phyloP scores from a whole-genome alignment of 306 rosid genomes.

The Morella rubra region DNA sequence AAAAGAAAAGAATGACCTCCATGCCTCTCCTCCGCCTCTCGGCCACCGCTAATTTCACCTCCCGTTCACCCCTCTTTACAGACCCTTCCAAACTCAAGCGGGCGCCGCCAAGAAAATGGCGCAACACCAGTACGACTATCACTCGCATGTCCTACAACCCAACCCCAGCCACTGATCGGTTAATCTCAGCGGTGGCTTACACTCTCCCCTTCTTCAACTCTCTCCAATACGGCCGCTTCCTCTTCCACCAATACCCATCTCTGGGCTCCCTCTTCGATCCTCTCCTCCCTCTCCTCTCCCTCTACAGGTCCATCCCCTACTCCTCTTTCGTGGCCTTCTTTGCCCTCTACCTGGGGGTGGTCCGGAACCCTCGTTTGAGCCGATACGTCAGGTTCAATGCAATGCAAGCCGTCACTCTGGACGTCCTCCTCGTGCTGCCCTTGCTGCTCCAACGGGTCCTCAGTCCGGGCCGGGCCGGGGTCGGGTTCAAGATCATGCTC shows the following conservation, averaged over 20 bases:
- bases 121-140: slow-evolving; percentile 14
- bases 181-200: slow-evolving; percentile 80
- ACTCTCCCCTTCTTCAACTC: slow-evolving; percentile 89
- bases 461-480: slow-evolving; percentile 56
- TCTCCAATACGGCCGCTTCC: slow-evolving; percentile 74
- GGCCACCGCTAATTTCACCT: not conserved
- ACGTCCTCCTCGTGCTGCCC: slow-evolving; percentile 76
- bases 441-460: slow-evolving; percentile 63
- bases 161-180: slow-evolving; percentile 61
- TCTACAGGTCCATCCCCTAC: slow-evolving; percentile 81
- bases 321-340: slow-evolving; percentile 89
- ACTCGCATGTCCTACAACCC: slow-evolving; percentile 56
- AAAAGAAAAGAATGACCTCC: slow-evolving; percentile 38
- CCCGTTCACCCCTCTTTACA: slow-evolving; percentile 1
- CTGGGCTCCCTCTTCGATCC: slow-evolving; percentile 69
- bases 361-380: slow-evolving; percentile 64
- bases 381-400: slow-evolving; percentile 73
- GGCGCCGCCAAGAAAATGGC: slow-evolving; percentile 19
- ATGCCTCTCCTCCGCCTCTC: slow-evolving; percentile 35
- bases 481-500: slow-evolving; percentile 50
- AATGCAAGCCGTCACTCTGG: slow-evolving; percentile 86
- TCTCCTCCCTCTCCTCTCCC: slow-evolving; percentile 56
- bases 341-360: slow-evolving; percentile 81
- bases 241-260: slow-evolving; percentile 56
- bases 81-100: slow-evolving; percentile 4